Percentiles rank a stretch among this genome's conserved stretches.
Conservation (phyloP, 495 filamentous ascomycete species). For the Symbiotaphrina buchneri region DNA sequence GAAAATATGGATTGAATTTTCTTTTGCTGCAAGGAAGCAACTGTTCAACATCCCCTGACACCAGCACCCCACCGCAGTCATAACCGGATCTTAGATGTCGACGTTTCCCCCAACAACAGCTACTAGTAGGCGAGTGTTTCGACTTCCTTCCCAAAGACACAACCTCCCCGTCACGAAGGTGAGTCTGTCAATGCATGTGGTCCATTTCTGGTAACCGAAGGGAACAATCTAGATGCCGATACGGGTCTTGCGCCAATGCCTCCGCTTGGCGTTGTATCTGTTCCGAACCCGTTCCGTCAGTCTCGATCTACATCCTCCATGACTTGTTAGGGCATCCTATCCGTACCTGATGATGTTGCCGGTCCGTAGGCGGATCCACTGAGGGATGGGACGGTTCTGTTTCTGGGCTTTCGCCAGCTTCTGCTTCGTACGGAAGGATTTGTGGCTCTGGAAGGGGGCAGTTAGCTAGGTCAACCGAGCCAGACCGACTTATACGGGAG, state of each 20-base stretch:
- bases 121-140: too few species aligned
- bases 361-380: slow-evolving; percentile 97
- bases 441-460: slow-evolving; percentile 1
- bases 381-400: slow-evolving; percentile 97
- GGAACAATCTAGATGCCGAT: slow-evolving; percentile 98
- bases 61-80: too few species aligned
- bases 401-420: slow-evolving; percentile 99
- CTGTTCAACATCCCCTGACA: too few species aligned
- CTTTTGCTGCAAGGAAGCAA: too few species aligned
- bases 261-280: slow-evolving; percentile 99
- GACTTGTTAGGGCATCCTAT: too few species aligned
- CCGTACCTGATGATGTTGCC: slow-evolving; percentile 95
- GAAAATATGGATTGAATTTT: too few species aligned
- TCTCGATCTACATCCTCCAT: slow-evolving; percentile 6
- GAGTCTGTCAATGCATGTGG: too few species aligned
- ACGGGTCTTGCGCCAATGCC: slow-evolving; percentile 99
- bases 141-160: too few species aligned
- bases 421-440: slow-evolving; percentile 23
- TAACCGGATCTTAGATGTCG: too few species aligned
- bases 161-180: too few species aligned
- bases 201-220: too few species aligned
- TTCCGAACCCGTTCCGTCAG: slow-evolving; percentile 4
- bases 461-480: not conserved
- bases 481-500: not conserved
- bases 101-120: too few species aligned